These are phyloP conservation scores for Sanghuangporus weigelae DNA, from an alignment of 1,284 basidiomycete genomes.

Conservation along the genomic window DNA sequence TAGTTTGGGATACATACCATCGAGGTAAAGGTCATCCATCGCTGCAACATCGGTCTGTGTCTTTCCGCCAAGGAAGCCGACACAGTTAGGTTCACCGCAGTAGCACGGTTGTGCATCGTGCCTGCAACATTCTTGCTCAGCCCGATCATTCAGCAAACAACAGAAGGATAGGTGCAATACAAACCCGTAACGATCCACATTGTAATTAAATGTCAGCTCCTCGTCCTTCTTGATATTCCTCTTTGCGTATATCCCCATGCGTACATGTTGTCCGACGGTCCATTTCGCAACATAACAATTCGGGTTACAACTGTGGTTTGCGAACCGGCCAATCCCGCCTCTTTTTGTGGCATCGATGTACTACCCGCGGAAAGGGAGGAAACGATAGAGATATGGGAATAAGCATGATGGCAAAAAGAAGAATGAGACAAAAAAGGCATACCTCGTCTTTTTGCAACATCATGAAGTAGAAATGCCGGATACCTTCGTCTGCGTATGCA, in stretches of 20 bases:
- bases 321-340: conserved; percentile 94
- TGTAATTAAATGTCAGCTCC: conserved; percentile 99
- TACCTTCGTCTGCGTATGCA: conserved; percentile 89
- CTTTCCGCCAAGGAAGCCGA: conserved; percentile 96
- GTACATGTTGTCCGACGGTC: conserved; percentile 87
- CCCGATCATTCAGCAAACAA: neutral
- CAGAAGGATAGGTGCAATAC: neutral
- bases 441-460: conserved; percentile 98
- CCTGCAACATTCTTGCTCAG: conserved; percentile 34
- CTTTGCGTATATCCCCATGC: conserved; percentile 98
- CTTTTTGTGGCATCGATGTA: conserved; percentile 98
- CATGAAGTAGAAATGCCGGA: conserved; percentile 99
- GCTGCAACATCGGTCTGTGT: conserved; percentile 94
- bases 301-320: conserved; percentile 97
- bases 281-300: conserved; percentile 99
- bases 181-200: conserved; percentile 98
- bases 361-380: conserved; percentile 34
- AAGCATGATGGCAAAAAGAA: neutral
- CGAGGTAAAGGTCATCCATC: conserved; percentile 94
- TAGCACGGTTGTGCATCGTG: conserved; percentile 95
- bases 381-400: conserved; percentile 1
- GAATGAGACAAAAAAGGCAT: conserved; percentile 23
- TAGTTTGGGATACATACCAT: conserved; percentile 54
- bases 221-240: conserved; percentile 78
- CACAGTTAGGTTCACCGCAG: conserved; percentile 94